A percentile compares a stretch with the other conserved stretches of the same genome.
Evolutionary conservation across 495 filamentous ascomycete species (phyloP).

Genomic region (Venustampulla echinocandica): DNA sequence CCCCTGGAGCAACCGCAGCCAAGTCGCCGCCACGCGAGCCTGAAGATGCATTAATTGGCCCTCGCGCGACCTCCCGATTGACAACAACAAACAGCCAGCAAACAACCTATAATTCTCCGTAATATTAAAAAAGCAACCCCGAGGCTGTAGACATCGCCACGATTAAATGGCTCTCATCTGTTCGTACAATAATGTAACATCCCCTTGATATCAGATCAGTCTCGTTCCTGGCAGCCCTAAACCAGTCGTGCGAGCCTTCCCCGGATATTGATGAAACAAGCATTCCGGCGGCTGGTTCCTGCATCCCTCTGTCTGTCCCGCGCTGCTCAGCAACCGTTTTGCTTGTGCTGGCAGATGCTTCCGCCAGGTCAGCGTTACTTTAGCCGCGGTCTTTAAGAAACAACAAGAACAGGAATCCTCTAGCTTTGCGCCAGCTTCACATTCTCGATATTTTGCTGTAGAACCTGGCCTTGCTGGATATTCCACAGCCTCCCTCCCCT

Average conservation of each 20-base stretch:
- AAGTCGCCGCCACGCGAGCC: no score
- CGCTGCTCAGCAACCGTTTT: not conserved
- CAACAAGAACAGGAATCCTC: no score
- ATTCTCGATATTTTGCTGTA: no score
- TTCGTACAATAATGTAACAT: not conserved
- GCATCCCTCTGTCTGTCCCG: not conserved
- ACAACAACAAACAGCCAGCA: slow-evolving; percentile 19
- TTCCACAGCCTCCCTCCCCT: no score
- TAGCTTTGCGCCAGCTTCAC: no score
- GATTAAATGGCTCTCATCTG: not conserved
- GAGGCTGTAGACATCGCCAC: not conserved
- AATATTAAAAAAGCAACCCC: slow-evolving; percentile 9
- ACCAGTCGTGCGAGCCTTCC: slow-evolving; percentile 17
- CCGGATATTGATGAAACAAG: slow-evolving; percentile 17
- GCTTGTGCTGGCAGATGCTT: not conserved
- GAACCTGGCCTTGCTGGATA: no score
- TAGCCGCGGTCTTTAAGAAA: no score
- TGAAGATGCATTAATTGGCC: slow-evolving; percentile 8
- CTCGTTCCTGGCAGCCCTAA: not conserved
- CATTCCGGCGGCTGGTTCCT: slow-evolving; percentile 1
- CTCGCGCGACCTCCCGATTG: slow-evolving; percentile 5
- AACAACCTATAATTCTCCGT: not conserved
- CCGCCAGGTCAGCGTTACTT: no score
- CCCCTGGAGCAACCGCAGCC: not conserved
- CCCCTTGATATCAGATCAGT: no score